phyloP scores from a whole-genome alignment of 225 moss, liverwort and hornwort species.

The Neckera pumila region DNA sequence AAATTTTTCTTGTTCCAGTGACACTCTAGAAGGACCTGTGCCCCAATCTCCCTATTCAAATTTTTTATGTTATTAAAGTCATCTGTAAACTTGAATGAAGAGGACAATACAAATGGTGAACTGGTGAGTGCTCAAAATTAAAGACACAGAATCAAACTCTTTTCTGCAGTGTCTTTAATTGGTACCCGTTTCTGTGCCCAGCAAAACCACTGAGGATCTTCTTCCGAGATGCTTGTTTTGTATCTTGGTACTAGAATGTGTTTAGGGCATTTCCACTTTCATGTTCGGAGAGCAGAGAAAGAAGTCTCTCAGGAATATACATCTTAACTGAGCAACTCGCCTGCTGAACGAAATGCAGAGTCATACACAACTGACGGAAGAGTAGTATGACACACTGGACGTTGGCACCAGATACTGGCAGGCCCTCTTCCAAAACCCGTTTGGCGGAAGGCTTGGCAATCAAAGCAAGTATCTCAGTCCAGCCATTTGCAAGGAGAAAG shows the following conservation, averaged over 20 bases:
- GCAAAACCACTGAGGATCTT: not conserved
- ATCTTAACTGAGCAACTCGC: not conserved
- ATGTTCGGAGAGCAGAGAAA: not conserved
- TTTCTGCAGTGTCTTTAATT: not conserved
- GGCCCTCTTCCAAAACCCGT: not conserved
- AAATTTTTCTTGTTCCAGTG: not conserved
- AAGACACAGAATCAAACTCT: not conserved
- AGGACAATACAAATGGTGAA: not conserved
- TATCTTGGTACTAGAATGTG: not conserved
- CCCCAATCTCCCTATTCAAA: not conserved
- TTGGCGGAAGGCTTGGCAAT: not conserved
- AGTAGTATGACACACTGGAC: not conserved
- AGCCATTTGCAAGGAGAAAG: not conserved
- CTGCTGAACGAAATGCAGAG: not conserved
- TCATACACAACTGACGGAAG: not conserved
- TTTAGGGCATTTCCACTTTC: not conserved
- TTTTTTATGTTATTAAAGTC: not conserved
- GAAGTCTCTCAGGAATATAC: not conserved
- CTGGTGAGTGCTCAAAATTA: not conserved
- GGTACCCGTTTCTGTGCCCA: not conserved
- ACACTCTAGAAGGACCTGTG: rapidly evolving
- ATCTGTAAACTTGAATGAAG: not conserved
- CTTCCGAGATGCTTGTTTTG: not conserved
- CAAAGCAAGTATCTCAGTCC: not conserved
- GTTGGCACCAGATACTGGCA: not conserved